Evolutionary conservation across 148 eudicot species (phyloP).

Genomic region (Hydrangea macrophylla): DNA sequence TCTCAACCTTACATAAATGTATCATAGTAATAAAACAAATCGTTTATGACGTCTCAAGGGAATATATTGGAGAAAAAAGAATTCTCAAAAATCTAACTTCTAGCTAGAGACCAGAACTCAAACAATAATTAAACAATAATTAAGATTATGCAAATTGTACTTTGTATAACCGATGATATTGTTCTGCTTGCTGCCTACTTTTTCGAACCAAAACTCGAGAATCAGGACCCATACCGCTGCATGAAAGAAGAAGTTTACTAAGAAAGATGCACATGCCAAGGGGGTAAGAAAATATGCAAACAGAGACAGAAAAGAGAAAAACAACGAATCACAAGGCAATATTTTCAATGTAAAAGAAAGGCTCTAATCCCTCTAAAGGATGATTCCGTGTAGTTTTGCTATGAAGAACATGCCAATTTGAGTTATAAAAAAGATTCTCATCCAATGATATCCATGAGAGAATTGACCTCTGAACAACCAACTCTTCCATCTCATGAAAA

Average conservation of each 20-base stretch:
- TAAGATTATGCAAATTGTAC: too few relatives aligned
- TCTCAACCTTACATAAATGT: too few relatives aligned
- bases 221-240: slow-evolving; percentile 99
- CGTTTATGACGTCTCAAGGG: too few relatives aligned
- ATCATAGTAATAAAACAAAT: too few relatives aligned
- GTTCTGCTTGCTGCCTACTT: slow-evolving; percentile 98
- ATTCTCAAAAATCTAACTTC: background rate
- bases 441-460: too few relatives aligned
- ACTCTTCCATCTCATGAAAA: background rate
- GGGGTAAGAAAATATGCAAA: background rate
- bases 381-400: too few relatives aligned
- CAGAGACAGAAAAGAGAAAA: slow-evolving; percentile 5
- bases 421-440: background rate
- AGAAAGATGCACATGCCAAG: background rate
- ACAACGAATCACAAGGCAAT: slow-evolving; percentile 2
- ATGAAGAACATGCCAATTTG: background rate
- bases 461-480: slow-evolving; percentile 5
- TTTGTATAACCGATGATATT: slow-evolving; percentile 79
- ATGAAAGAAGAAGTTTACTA: slow-evolving; percentile 15
- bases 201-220: slow-evolving; percentile 93
- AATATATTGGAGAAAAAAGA: background rate
- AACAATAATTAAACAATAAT: too few relatives aligned
- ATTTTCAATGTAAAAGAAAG: background rate
- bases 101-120: too few relatives aligned
- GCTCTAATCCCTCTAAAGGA: background rate